Evolutionary conservation across 1,284 basidiomycete species (phyloP).

Genomic region (Microbotryum saponariae): DNA sequence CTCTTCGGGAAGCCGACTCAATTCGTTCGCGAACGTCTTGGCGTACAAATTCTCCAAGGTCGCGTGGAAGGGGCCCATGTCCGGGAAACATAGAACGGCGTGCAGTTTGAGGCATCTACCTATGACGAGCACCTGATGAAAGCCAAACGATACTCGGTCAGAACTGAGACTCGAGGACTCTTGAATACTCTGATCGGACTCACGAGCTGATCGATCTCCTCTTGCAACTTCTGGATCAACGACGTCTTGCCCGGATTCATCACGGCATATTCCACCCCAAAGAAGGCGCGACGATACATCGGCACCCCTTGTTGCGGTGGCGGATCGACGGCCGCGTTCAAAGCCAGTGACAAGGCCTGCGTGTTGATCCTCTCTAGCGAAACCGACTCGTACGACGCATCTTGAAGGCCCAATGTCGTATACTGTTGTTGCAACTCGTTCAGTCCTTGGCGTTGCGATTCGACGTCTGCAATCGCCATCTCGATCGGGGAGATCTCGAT

Average conservation of each 20-base stretch:
- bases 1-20: slow-evolving; percentile 39
- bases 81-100: slow-evolving; percentile 67
- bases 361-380: slow-evolving; percentile 42
- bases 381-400: background rate
- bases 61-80: slow-evolving; percentile 85
- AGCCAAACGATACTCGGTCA: too few relatives aligned
- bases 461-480: slow-evolving; percentile 71
- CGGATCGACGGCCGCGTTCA: slow-evolving; percentile 81
- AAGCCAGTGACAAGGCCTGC: slow-evolving; percentile 74
- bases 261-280: slow-evolving; percentile 59
- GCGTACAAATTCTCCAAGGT: slow-evolving; percentile 77
- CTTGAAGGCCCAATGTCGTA: slow-evolving; percentile 48
- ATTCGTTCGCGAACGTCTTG: slow-evolving; percentile 83
- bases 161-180: too few relatives aligned
- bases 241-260: slow-evolving; percentile 63
- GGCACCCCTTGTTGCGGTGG: slow-evolving; percentile 68
- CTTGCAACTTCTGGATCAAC: slow-evolving; percentile 60
- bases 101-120: slow-evolving; percentile 77
- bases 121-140: slow-evolving; percentile 51
- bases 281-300: slow-evolving; percentile 68
- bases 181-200: slow-evolving; percentile 21
- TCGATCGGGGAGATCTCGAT: slow-evolving; percentile 79
- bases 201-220: slow-evolving; percentile 75
- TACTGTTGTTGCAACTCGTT: slow-evolving; percentile 62
- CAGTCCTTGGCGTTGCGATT: slow-evolving; percentile 67